Percentiles rank a stretch among this genome's conserved stretches.
These are phyloP conservation scores for Priceomyces castillae DNA, from an alignment of 805 yeast species.

Conservation along the genomic window DNA sequence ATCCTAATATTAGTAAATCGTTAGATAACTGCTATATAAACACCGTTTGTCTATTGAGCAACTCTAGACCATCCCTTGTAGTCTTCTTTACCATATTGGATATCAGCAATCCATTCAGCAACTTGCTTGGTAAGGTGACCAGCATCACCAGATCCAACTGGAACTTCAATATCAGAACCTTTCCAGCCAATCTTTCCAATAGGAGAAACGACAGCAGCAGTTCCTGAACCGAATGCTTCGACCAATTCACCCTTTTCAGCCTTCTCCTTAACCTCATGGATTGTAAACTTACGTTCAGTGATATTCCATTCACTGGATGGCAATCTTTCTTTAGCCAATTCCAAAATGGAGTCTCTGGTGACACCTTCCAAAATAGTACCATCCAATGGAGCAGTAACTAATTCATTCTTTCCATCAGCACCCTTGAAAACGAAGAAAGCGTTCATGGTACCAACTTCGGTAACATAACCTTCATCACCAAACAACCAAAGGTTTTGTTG, in stretches of 20 bases:
- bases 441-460: constrained; percentile 99
- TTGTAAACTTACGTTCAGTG: constrained; percentile 79
- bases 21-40: neutral
- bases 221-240: constrained; percentile 96
- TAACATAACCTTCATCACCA: constrained; percentile 79
- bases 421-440: constrained; percentile 81
- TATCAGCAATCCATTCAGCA: constrained; percentile 80
- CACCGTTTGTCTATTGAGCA: constrained; percentile 19
- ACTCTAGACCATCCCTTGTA: constrained; percentile 54
- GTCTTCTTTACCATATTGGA: constrained; percentile 84
- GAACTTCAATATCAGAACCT: constrained; percentile 71
- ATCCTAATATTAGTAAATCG: neutral
- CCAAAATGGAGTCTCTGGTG: constrained; percentile 84
- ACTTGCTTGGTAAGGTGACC: constrained; percentile 78
- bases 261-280: constrained; percentile 73
- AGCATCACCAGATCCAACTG: constrained; percentile 76
- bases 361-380: constrained; percentile 98
- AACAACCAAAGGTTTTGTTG: constrained; percentile 97
- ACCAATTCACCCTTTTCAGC: constrained; percentile 79
- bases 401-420: constrained; percentile 82
- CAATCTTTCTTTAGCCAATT: constrained; percentile 72
- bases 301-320: constrained; percentile 78
- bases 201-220: constrained; percentile 96
- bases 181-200: constrained; percentile 82
- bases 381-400: constrained; percentile 94